Conservation (phyloP, 306 rosid genomes). For the Crataegus laevigata region DNA sequence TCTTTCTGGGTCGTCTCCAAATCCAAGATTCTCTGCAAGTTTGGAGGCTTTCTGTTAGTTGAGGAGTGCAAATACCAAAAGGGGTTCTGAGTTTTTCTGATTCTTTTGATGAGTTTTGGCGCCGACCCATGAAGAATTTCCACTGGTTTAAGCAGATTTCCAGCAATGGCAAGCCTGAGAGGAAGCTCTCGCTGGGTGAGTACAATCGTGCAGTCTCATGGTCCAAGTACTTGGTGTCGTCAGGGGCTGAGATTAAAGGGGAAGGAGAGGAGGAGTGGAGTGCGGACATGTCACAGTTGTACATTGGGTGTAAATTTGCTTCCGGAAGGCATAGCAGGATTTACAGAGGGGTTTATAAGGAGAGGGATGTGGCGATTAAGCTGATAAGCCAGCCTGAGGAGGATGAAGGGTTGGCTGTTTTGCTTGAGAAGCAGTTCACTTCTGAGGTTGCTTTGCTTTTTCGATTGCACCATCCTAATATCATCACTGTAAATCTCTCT, state of each 20-base stretch:
- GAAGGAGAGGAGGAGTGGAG: conserved; percentile 95
- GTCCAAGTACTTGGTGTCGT: conserved; percentile 84
- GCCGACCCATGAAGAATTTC: conserved; percentile 51
- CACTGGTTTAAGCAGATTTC: conserved; percentile 49
- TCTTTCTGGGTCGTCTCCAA: conserved; percentile 15
- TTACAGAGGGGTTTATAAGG: conserved; percentile 79
- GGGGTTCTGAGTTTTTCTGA: conserved; percentile 28
- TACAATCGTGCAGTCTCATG: conserved; percentile 87
- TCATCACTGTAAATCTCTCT: conserved; percentile 55
- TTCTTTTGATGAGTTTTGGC: conserved; percentile 26
- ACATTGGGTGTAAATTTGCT: conserved; percentile 74
- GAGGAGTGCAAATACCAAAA: neutral
- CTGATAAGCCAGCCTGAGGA: conserved; percentile 83
- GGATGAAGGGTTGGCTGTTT: conserved; percentile 59
- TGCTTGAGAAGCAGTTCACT: conserved; percentile 78
- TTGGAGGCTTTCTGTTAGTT: neutral
- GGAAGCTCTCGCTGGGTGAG: conserved; percentile 69
- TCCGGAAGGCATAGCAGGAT: conserved; percentile 86
- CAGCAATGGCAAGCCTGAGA: conserved; percentile 39
- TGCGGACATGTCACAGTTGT: conserved; percentile 85
- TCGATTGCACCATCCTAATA: conserved; percentile 66
- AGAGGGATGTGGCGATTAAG: conserved; percentile 83
- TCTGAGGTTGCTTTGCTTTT: conserved; percentile 80
- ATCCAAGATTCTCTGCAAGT: conserved; percentile 7
- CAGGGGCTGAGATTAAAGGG: conserved; percentile 81